Percentiles rank a stretch among this genome's conserved stretches.
Conservation (phyloP, 2,329 filamentous ascomycete genomes). For the Graphiopsis chlorocephala region DNA sequence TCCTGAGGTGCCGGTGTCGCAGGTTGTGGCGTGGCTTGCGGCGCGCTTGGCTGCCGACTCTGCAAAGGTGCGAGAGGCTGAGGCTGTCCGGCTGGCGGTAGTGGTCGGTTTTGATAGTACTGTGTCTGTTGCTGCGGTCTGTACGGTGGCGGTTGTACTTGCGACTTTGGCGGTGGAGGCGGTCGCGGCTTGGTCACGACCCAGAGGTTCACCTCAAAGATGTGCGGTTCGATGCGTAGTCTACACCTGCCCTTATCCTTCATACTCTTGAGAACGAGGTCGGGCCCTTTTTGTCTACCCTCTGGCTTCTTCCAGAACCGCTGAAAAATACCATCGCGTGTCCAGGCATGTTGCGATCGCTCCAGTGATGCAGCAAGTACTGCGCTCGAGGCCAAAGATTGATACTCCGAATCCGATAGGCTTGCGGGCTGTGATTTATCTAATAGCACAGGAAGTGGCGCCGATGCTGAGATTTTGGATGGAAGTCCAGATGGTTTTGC, state of each 20-base stretch:
- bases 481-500: conserved; percentile 49
- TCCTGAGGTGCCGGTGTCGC: conserved; percentile 20
- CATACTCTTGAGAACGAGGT: conserved; percentile 31
- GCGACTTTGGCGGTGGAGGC: conserved; percentile 32
- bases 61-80: conserved; percentile 14
- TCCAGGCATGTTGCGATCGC: conserved; percentile 71
- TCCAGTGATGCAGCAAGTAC: conserved; percentile 71
- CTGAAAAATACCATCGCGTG: conserved; percentile 66
- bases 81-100: conserved; percentile 19
- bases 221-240: conserved; percentile 75
- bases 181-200: conserved; percentile 65
- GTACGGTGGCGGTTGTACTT: conserved; percentile 20
- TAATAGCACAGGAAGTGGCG: conserved; percentile 66
- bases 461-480: conserved; percentile 60
- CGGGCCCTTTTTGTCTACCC: conserved; percentile 50
- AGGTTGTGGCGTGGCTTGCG: conserved; percentile 5
- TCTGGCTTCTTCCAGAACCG: conserved; percentile 77
- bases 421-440: conserved; percentile 64
- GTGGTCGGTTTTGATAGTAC: conserved; percentile 22
- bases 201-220: conserved; percentile 73
- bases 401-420: conserved; percentile 64
- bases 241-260: conserved; percentile 66
- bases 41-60: conserved; percentile 12
- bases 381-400: conserved; percentile 71
- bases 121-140: conserved; percentile 20